Percentiles rank a stretch among this genome's conserved stretches.
These are phyloP conservation scores for Neopestalotiopsis sp. DNA, from an alignment of 2,329 filamentous ascomycete species.

Conservation along the genomic window DNA sequence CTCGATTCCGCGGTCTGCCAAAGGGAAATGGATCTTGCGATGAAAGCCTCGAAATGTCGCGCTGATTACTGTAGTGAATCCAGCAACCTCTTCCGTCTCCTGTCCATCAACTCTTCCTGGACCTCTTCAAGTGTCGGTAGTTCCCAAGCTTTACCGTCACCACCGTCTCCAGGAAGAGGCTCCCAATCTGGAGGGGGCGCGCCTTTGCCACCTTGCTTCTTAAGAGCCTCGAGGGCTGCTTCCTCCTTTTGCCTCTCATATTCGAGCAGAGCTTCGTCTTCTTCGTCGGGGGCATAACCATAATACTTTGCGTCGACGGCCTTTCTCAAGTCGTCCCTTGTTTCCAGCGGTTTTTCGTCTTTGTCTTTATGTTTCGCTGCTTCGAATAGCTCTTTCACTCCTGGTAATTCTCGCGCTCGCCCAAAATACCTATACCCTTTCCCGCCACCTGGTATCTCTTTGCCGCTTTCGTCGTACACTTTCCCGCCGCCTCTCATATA, in stretches of 20 bases:
- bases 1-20: neutral
- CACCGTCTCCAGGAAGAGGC: slow-evolving; percentile 82
- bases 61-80: slow-evolving; percentile 69
- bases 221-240: slow-evolving; percentile 75
- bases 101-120: slow-evolving; percentile 89
- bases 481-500: slow-evolving; percentile 82
- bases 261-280: slow-evolving; percentile 78
- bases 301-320: slow-evolving; percentile 95
- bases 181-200: slow-evolving; percentile 77
- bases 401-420: slow-evolving; percentile 84
- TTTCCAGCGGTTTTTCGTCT: slow-evolving; percentile 68
- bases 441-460: slow-evolving; percentile 75
- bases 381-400: slow-evolving; percentile 96
- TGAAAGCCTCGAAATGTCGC: neutral
- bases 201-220: slow-evolving; percentile 58
- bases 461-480: slow-evolving; percentile 75
- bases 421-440: slow-evolving; percentile 97
- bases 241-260: slow-evolving; percentile 87
- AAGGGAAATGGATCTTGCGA: neutral
- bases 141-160: slow-evolving; percentile 82
- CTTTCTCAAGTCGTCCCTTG: slow-evolving; percentile 71
- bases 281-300: slow-evolving; percentile 91
- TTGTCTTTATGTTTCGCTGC: slow-evolving; percentile 66
- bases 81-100: slow-evolving; percentile 80
- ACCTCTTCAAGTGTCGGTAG: slow-evolving; percentile 89